Evolutionary conservation across 768 basidiomycete species (phyloP).

Genomic region (Calocybe cyanea): DNA sequence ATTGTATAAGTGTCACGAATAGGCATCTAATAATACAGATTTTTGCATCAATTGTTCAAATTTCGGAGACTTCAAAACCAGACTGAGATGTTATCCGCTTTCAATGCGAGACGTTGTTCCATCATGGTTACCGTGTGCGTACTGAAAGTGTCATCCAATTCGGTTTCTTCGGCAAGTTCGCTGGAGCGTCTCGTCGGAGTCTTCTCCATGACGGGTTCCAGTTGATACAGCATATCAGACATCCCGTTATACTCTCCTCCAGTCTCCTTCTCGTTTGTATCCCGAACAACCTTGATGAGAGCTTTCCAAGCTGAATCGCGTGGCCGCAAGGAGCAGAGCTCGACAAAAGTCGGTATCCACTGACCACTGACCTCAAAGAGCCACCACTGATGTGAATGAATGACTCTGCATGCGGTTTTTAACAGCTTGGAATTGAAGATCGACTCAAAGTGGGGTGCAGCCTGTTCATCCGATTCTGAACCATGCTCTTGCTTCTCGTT

Average conservation of each 20-base stretch:
- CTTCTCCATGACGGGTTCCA: slow-evolving; percentile 13
- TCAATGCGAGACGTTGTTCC: slow-evolving; percentile 12
- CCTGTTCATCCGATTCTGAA: slow-evolving; percentile 7
- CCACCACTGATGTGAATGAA: slow-evolving; percentile 33
- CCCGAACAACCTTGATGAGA: slow-evolving; percentile 26
- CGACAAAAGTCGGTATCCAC: slow-evolving; percentile 34
- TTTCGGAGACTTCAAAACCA: not conserved
- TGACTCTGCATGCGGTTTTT: slow-evolving; percentile 26
- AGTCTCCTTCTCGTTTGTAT: slow-evolving; percentile 7
- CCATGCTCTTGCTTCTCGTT: not conserved
- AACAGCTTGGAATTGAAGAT: slow-evolving; percentile 37
- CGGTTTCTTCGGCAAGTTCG: not conserved
- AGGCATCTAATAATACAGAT: too few relatives aligned
- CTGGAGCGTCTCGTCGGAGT: not conserved
- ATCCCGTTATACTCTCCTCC: slow-evolving; percentile 21
- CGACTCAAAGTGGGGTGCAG: slow-evolving; percentile 20
- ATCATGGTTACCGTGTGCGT: slow-evolving; percentile 8
- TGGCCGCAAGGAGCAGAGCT: slow-evolving; percentile 29
- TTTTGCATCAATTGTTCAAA: too few relatives aligned
- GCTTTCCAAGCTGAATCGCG: slow-evolving; percentile 27
- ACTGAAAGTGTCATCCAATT: not conserved
- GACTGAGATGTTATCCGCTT: not conserved
- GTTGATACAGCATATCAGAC: slow-evolving; percentile 20
- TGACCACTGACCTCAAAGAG: slow-evolving; percentile 31
- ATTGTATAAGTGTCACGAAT: too few relatives aligned